Conservation (phyloP, 495 filamentous ascomycete species). For the Lindgomyces ingoldianus region DNA sequence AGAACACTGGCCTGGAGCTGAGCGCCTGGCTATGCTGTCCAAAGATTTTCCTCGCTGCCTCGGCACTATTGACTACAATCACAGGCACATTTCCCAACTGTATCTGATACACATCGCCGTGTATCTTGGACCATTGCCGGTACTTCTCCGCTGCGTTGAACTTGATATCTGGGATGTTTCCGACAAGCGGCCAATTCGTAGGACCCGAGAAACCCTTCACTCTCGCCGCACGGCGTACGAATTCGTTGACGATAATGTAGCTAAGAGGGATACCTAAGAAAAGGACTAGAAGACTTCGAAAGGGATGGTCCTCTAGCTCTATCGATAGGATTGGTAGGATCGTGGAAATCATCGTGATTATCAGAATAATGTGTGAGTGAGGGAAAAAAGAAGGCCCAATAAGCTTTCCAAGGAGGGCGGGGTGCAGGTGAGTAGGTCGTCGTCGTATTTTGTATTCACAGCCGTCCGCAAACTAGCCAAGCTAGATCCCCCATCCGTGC, state of each 20-base stretch:
- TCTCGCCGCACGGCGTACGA: constrained; percentile 13
- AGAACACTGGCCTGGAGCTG: constrained; percentile 61
- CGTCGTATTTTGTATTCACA: neutral
- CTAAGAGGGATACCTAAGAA: constrained; percentile 17
- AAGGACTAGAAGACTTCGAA: constrained; percentile 14
- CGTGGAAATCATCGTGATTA: constrained; percentile 22
- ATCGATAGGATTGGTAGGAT: constrained; percentile 17
- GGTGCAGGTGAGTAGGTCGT: neutral
- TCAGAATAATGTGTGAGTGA: too few relatives aligned
- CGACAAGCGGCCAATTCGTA: constrained; percentile 59
- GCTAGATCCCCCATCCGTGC: neutral
- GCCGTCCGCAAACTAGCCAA: neutral
- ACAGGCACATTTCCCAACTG: constrained; percentile 63
- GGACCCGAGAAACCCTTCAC: constrained; percentile 53
- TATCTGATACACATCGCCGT: constrained; percentile 66
- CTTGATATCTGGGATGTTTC: constrained; percentile 63
- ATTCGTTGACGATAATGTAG: constrained; percentile 30
- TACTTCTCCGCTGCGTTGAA: constrained; percentile 63
- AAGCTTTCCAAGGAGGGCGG: neutral
- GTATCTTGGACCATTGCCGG: constrained; percentile 57
- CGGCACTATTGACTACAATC: constrained; percentile 62
- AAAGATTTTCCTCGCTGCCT: constrained; percentile 59
- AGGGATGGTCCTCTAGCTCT: constrained; percentile 4
- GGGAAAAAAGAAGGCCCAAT: neutral
- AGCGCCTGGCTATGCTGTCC: constrained; percentile 57